Conservation (phyloP, 192 early-diverging fungal genomes). For the Coemansia sp. region DNA sequence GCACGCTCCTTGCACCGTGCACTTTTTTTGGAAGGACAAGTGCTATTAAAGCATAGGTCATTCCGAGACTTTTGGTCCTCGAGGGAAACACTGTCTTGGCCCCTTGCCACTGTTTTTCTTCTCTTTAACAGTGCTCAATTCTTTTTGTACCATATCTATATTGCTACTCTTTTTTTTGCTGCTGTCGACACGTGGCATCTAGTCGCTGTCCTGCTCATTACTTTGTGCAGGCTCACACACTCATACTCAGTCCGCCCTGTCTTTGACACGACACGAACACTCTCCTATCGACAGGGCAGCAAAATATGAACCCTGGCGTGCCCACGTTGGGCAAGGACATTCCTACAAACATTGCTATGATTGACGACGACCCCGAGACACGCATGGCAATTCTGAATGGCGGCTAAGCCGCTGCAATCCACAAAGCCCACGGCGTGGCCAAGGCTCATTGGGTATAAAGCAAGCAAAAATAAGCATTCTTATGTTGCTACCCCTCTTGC, state of each 20-base stretch:
- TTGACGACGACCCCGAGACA: constrained; percentile 49
- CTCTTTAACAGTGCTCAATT: too few relatives aligned
- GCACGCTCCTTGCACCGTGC: neutral
- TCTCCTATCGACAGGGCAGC: neutral
- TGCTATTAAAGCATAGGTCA: neutral
- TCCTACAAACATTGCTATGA: constrained; percentile 46
- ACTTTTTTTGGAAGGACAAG: neutral
- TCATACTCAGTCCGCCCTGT: neutral
- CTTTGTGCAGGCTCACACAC: neutral
- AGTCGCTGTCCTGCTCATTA: neutral
- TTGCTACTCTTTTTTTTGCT: neutral
- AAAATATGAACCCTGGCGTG: neutral
- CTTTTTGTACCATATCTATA: too few relatives aligned
- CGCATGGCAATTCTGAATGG: constrained; percentile 24
- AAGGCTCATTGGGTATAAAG: neutral
- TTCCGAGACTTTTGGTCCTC: neutral
- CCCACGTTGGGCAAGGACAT: constrained; percentile 31
- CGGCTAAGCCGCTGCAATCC: neutral
- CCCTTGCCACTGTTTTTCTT: too few relatives aligned
- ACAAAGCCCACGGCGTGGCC: neutral
- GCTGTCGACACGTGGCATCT: neutral
- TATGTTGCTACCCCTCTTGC: neutral
- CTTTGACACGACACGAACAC: neutral
- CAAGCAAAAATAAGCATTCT: neutral
- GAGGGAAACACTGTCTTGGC: too few relatives aligned